Evolutionary conservation across 345 rosid species (phyloP).

Genomic region (Cardamine resedifolia): DNA sequence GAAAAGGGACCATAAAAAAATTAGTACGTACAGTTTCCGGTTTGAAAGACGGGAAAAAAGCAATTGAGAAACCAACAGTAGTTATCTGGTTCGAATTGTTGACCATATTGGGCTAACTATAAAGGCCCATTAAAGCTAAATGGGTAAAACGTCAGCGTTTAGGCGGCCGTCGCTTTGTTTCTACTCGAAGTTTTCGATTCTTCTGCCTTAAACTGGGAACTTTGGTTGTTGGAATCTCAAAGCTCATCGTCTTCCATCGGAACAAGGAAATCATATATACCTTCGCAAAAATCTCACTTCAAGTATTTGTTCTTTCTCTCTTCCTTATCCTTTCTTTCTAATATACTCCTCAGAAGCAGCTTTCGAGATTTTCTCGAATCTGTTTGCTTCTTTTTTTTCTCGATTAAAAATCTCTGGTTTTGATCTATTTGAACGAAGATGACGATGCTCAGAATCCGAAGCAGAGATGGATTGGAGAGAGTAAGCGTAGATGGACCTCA

Average conservation of each 20-base stretch:
- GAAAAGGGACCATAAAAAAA: too few relatives aligned
- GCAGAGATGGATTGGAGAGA: conserved; percentile 95
- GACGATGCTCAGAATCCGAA: conserved; percentile 89
- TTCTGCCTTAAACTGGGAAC: not conserved
- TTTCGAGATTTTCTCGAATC: not conserved
- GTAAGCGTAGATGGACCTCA: conserved; percentile 54
- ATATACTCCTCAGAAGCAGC: not conserved
- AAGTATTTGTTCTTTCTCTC: conserved; percentile 11
- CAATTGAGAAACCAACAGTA: not conserved
- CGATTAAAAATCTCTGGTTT: not conserved
- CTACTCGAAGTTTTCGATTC: not conserved
- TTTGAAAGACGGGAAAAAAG: not conserved
- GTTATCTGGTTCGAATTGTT: not conserved
- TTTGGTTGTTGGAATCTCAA: not conserved
- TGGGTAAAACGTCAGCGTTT: not conserved
- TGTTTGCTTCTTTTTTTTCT: not conserved
- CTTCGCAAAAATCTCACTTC: not conserved
- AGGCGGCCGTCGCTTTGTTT: not conserved
- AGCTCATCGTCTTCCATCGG: conserved; percentile 6
- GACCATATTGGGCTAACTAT: conserved; percentile 9
- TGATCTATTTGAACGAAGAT: conserved; percentile 27
- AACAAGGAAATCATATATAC: conserved; percentile 17
- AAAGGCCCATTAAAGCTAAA: not conserved
- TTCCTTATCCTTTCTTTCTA: not conserved
- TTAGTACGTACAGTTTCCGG: not conserved